phyloP scores from a whole-genome alignment of 2,329 filamentous ascomycete genomes.

The Geosmithia putterillii region DNA sequence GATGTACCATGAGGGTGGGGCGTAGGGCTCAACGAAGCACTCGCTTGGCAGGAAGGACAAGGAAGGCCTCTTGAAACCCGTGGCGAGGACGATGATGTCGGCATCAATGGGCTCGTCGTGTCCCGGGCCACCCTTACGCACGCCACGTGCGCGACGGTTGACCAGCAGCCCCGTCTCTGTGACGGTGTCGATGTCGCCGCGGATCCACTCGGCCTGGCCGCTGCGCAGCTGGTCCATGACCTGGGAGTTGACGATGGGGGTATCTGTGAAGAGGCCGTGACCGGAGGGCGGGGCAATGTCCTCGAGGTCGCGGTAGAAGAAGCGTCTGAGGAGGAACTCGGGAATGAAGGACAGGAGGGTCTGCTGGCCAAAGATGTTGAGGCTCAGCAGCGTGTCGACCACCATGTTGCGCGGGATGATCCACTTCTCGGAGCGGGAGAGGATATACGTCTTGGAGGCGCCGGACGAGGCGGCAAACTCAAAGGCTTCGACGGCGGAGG shows the following conservation, averaged over 20 bases:
- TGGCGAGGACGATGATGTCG: conserved; percentile 74
- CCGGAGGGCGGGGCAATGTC: conserved; percentile 53
- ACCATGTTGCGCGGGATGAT: conserved; percentile 73
- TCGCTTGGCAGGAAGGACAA: conserved; percentile 63
- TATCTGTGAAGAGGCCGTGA: conserved; percentile 70
- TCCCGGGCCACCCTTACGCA: conserved; percentile 66
- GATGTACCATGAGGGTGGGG: conserved; percentile 77
- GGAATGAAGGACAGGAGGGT: conserved; percentile 67
- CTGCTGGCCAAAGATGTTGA: conserved; percentile 72
- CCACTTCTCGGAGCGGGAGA: conserved; percentile 75
- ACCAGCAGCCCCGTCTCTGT: conserved; percentile 53
- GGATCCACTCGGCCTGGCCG: conserved; percentile 65
- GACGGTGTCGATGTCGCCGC: conserved; percentile 64
- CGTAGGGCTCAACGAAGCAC: conserved; percentile 61
- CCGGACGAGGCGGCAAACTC: conserved; percentile 61
- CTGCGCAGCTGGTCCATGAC: conserved; percentile 63
- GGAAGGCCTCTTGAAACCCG: conserved; percentile 64
- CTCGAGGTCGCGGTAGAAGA: conserved; percentile 74
- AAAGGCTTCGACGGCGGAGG: conserved; percentile 70
- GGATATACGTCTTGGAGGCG: conserved; percentile 57
- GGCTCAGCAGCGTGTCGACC: conserved; percentile 58
- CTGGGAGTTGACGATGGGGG: conserved; percentile 78
- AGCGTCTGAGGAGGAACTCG: conserved; percentile 58
- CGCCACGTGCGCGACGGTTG: conserved; percentile 58
- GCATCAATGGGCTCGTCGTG: conserved; percentile 52